A percentile compares a stretch with the other conserved stretches of the same genome.
These are phyloP conservation scores for Telfairia occidentalis DNA, from an alignment of 331 rosid genomes.

Conservation along the genomic window DNA sequence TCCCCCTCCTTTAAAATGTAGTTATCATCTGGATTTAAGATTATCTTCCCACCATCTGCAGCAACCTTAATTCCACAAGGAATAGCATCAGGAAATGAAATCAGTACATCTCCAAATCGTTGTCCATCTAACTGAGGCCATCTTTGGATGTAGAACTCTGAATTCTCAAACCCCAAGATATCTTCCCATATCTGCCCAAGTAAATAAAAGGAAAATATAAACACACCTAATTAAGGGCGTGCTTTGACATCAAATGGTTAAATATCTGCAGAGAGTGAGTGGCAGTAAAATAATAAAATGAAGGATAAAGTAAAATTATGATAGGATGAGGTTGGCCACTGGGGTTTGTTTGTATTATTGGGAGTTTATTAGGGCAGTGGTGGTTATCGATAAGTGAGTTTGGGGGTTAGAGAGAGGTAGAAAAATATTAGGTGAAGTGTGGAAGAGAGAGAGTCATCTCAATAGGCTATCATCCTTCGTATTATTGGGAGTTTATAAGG, in stretches of 20 bases:
- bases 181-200: conserved; percentile 96
- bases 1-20: conserved; percentile 76
- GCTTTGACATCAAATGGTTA: background rate
- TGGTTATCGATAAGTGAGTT: conserved; percentile 4
- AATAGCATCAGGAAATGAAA: conserved; percentile 92
- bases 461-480: background rate
- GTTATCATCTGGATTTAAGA: conserved; percentile 72
- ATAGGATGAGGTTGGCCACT: background rate
- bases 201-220: conserved; percentile 6
- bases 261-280: background rate
- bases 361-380: background rate
- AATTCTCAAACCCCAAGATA: conserved; percentile 94
- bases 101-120: conserved; percentile 51
- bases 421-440: background rate
- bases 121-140: conserved; percentile 78
- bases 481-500: background rate
- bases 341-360: background rate
- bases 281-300: background rate
- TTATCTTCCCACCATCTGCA: conserved; percentile 69
- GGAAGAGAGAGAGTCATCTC: background rate
- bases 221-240: background rate
- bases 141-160: conserved; percentile 89
- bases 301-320: background rate
- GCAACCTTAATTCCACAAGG: conserved; percentile 96
- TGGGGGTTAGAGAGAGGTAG: background rate